Base-by-base conservation (phyloP, 768 basidiomycete species). In the Mycena amicta region DNA sequence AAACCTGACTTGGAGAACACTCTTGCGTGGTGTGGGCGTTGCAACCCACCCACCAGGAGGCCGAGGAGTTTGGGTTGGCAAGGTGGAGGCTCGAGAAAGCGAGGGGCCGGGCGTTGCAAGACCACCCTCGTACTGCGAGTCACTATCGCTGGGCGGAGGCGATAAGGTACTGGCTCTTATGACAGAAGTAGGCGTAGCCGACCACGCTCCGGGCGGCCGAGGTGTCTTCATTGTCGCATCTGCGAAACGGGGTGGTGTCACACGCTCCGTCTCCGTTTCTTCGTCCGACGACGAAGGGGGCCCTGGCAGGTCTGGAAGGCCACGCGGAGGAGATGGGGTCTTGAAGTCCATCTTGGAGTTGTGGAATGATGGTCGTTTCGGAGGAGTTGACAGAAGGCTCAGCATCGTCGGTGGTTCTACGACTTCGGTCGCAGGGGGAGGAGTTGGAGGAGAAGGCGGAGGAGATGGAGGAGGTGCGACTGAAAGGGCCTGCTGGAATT, bases 1-100 rank as follows among this genome's bases (percentile, higher is more conserved):
- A 64, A 92, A 92, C 40, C 90, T 85, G 53, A 93, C 90, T 68
- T 88, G 89, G 60, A 86, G 69, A 25, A 85, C 74, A 59, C 83
- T 85, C 68, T 84, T 89, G 64, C 80, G 75, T 20, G 72, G 53
- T 3, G 77, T 78, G 2, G 89, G 87, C 15, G 89, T 89, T 2
- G 74, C 70, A 46, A 80, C 60, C 86, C 88, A 90, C 39, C 79
- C 87, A 37, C 89, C 89, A 20, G 89, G 88, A 2, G 81, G 82
- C n/a, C 78, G 83, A 40, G 89, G 88, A 0, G 87, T 90, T 56
- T 81, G 81, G 18, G 73, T 57, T 23, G 83, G 77, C 12, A 83
- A 69, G 5, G 79, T 71, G 11, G 70, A 74, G 27, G 77, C 78
- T 62, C 80, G 78, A 11, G 83, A 82, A 33, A 85, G 66, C n/a